Conservation (phyloP, 306 rosid genomes). For the Neltuma alba region DNA sequence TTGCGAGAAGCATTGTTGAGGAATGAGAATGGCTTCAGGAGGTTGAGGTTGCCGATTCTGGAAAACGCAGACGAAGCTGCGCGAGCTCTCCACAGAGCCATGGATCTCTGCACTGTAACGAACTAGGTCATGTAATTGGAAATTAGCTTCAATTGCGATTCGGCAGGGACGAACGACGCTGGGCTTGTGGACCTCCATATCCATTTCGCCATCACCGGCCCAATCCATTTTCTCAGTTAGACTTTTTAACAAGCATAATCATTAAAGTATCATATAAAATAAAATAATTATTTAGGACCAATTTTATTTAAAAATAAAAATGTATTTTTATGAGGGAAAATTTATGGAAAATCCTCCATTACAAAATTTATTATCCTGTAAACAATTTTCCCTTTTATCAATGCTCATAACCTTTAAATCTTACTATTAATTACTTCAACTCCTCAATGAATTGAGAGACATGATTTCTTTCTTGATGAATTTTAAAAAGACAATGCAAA, state of each 20-base stretch:
- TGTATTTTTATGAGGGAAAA: too few relatives aligned
- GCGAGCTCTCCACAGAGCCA: conserved; percentile 38
- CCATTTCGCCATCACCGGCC: background rate
- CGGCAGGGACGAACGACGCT: background rate
- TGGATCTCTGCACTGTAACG: background rate
- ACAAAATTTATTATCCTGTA: too few relatives aligned
- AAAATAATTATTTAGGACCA: too few relatives aligned
- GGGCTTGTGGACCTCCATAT: background rate
- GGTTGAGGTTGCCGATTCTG: background rate
- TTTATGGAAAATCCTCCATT: too few relatives aligned
- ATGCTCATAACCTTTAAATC: background rate
- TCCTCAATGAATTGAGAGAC: background rate
- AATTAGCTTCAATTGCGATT: background rate
- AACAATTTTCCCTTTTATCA: too few relatives aligned
- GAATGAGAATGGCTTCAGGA: background rate
- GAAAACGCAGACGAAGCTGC: conserved; percentile 1
- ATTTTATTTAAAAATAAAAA: too few relatives aligned
- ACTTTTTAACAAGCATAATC: too few relatives aligned
- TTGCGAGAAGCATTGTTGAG: conserved; percentile 10
- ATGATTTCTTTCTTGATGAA: background rate
- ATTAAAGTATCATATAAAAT: too few relatives aligned
- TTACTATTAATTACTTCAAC: background rate
- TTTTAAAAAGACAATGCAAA: background rate
- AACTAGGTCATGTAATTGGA: background rate
- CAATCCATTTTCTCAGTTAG: background rate